Evolutionary conservation across 2,329 filamentous ascomycete genomes (phyloP).

Genomic region (Erysiphe pisi): DNA sequence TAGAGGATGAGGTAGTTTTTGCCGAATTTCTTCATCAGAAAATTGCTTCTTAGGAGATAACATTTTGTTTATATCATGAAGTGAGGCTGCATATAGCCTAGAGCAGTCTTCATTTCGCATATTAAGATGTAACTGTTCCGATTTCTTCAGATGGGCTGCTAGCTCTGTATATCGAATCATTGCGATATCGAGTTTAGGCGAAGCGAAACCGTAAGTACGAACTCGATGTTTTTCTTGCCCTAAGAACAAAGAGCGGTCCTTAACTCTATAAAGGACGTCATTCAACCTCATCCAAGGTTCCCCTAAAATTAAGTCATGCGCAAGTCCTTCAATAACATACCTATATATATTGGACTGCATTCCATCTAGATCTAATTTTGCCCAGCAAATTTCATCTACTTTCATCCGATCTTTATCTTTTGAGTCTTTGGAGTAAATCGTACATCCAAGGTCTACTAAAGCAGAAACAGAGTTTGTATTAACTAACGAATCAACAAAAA

Average conservation of each 20-base stretch:
- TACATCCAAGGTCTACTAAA: background rate
- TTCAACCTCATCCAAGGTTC: background rate
- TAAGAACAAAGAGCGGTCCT: background rate
- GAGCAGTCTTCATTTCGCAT: too few relatives aligned
- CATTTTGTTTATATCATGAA: slow-evolving; percentile 15
- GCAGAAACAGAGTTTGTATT: background rate
- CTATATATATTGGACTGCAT: background rate
- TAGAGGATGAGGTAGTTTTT: too few relatives aligned
- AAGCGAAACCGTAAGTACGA: background rate
- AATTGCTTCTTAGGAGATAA: background rate
- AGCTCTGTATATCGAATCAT: background rate
- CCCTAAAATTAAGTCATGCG: background rate
- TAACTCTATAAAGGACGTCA: too few relatives aligned
- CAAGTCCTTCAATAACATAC: background rate
- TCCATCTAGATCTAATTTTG: background rate
- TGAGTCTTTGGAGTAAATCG: background rate
- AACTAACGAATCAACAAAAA: background rate
- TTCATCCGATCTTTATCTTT: background rate
- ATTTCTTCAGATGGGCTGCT: background rate
- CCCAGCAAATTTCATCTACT: background rate
- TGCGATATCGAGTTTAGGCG: background rate
- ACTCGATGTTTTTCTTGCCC: background rate
- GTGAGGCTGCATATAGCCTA: background rate
- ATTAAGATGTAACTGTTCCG: too few relatives aligned
- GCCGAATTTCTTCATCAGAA: too few relatives aligned